These are phyloP conservation scores for Obba rivulosa DNA, from an alignment of 768 basidiomycete genomes.

Conservation along the genomic window DNA sequence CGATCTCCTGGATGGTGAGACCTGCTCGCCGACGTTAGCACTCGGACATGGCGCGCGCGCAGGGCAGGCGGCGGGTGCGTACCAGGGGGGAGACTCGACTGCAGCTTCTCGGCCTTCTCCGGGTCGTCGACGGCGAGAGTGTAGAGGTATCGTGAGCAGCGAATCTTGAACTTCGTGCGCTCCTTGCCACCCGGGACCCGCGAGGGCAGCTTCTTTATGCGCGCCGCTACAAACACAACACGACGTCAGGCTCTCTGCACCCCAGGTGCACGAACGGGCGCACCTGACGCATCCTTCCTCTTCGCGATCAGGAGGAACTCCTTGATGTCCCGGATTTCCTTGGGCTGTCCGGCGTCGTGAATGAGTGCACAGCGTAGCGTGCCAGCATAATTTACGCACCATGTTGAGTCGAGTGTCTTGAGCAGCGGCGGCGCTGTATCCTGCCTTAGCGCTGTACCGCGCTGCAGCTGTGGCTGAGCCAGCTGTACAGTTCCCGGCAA, in stretches of 20 bases:
- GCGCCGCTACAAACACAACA: constrained; percentile 59
- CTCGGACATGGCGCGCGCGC: too few relatives aligned
- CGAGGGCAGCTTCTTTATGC: constrained; percentile 91
- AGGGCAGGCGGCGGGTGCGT: constrained; percentile 20
- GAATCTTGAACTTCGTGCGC: constrained; percentile 97
- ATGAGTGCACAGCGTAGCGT: too few relatives aligned
- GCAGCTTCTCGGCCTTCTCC: constrained; percentile 98
- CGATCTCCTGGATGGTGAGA: constrained; percentile 66
- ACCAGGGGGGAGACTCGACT: constrained; percentile 94
- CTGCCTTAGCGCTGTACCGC: too few relatives aligned
- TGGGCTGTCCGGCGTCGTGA: constrained; percentile 53
- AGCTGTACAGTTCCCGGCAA: too few relatives aligned
- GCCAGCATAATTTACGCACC: too few relatives aligned
- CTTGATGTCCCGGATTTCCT: constrained; percentile 98
- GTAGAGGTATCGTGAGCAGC: constrained; percentile 95
- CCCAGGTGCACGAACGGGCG: constrained; percentile 25
- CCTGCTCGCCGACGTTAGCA: constrained; percentile 34
- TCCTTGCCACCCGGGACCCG: constrained; percentile 65
- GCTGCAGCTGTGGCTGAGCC: too few relatives aligned
- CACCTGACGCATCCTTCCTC: constrained; percentile 95
- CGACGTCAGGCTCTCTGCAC: constrained; percentile 1
- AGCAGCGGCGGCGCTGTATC: too few relatives aligned
- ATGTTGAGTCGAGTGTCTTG: too few relatives aligned
- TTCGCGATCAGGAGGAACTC: constrained; percentile 95
- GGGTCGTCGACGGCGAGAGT: constrained; percentile 94